Evolutionary conservation across 257 asterid genomes (phyloP), one percentile per base, ranked within the genome.

Genomic region (Nicotiana undulata): DNA sequence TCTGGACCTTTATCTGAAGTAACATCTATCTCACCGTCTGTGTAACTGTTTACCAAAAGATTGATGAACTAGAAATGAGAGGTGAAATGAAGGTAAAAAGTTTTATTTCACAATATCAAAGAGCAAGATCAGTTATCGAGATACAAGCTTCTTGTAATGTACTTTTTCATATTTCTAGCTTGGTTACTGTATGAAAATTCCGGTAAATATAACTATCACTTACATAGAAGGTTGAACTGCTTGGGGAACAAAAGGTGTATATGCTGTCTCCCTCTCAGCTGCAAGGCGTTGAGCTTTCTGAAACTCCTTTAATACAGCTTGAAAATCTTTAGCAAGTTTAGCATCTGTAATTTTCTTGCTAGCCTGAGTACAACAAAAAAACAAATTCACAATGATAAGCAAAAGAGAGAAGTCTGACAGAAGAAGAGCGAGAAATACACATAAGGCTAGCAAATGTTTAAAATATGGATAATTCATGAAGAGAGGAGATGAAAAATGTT

Each of bases 321-420:
- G 93, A 88, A 94, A 93, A 84, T 94, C 98, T 87, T 91, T 94
- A 67, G 98, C 98, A 87, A 93, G 98, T 87, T 93, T 94, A 44
- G 97, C 99, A 87, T 95, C 99, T 16, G 98, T 85, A 37, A 95
- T 85, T 88, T 93, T 95, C 93, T 93, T 95, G 94, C 88, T 91
- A 80, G 93, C 91, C 99, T 95, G 91, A 79, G 85, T 40, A 12
- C 49, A 53, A 49, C 18, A 83, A 34, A 32, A 63, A n/a, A 34
- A 77, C 32, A 1, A 61, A 67, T 28, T 76, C 32, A 44, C 34
- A 18, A 28, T 26, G 16, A 24, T 26, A 72, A 0, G 78, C 40
- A 72, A 72, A 77, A 78, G 5, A 0, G 49, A 63, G 55, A 77
- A 72, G 9, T 17, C 1, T 44, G 53, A 59, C 18, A 66, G 4